phyloP scores from a whole-genome alignment of 2,329 filamentous ascomycete genomes.

The Scytalidium lignicola region DNA sequence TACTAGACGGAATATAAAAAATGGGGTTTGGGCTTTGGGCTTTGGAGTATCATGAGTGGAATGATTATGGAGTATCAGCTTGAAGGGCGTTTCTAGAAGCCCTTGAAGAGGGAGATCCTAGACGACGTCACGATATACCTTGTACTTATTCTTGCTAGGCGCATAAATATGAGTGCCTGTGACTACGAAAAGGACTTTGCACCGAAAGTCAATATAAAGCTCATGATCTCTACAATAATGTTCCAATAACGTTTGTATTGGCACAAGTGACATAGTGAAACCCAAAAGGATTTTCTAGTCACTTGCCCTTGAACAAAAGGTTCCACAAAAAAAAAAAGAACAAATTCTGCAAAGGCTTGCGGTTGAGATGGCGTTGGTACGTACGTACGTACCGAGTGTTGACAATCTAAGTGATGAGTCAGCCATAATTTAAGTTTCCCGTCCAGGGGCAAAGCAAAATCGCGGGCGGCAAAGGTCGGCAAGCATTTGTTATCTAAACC shows the following conservation, averaged over 20 bases:
- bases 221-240: slow-evolving; percentile 20
- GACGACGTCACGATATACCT: slow-evolving; percentile 18
- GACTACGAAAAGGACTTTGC: slow-evolving; percentile 22
- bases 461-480: no score
- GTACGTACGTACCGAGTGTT: no score
- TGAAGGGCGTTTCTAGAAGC: background rate
- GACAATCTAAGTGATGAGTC: no score
- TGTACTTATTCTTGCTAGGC: slow-evolving; percentile 17
- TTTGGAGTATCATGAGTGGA: slow-evolving; percentile 25
- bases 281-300: no score
- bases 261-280: no score
- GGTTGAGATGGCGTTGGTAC: no score
- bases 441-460: no score
- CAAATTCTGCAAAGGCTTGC: no score
- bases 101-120: background rate
- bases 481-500: no score
- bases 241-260: background rate
- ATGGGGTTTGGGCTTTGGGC: slow-evolving; percentile 11
- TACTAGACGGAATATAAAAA: slow-evolving; percentile 60
- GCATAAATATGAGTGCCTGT: slow-evolving; percentile 18
- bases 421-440: no score
- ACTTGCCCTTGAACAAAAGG: no score
- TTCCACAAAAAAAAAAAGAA: no score
- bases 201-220: slow-evolving; percentile 27
- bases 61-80: slow-evolving; percentile 1